A percentile compares a stretch with the other conserved stretches of the same genome.
These are phyloP conservation scores for Russula abietina DNA, from an alignment of 768 basidiomycete genomes.

Conservation along the genomic window DNA sequence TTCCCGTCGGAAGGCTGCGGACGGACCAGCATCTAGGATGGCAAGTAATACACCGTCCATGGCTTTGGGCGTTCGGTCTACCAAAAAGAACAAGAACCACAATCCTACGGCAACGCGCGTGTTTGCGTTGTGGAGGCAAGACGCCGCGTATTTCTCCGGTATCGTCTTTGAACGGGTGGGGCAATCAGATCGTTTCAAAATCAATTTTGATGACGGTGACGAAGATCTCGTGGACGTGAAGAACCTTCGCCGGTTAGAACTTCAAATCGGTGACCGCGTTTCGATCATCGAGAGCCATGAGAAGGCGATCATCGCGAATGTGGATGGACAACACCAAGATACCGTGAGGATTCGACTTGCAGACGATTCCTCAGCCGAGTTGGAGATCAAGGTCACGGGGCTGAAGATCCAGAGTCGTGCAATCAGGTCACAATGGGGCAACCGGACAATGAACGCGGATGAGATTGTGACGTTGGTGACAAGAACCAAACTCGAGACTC, in stretches of 20 bases:
- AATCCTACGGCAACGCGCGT: conserved; percentile 45
- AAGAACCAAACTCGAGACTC: conserved; percentile 35
- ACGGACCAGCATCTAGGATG: conserved; percentile 24
- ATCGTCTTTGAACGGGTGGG: conserved; percentile 37
- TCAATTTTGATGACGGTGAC: conserved; percentile 66
- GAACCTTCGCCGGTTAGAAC: conserved; percentile 47
- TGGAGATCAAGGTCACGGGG: conserved; percentile 35
- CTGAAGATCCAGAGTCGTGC: conserved; percentile 49
- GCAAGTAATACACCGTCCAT: conserved; percentile 28
- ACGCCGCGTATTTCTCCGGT: conserved; percentile 58
- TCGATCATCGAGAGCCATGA: conserved; percentile 32
- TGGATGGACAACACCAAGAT: conserved; percentile 30
- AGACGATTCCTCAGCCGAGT: conserved; percentile 34
- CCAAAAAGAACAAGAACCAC: conserved; percentile 26
- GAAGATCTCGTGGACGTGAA: conserved; percentile 42
- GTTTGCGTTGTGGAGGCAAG: conserved; percentile 62
- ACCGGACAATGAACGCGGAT: conserved; percentile 42
- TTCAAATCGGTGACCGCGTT: conserved; percentile 54
- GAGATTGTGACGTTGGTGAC: conserved; percentile 40
- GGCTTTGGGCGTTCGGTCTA: conserved; percentile 16
- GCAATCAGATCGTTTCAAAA: conserved; percentile 34
- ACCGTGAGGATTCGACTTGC: conserved; percentile 22
- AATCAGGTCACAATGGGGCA: conserved; percentile 46
- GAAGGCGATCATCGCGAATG: conserved; percentile 30
- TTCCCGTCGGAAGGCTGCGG: conserved; percentile 28